These are phyloP conservation scores for Lichtheimia ramosa DNA, from an alignment of 371 early-diverging fungal species.

Conservation along the genomic window DNA sequence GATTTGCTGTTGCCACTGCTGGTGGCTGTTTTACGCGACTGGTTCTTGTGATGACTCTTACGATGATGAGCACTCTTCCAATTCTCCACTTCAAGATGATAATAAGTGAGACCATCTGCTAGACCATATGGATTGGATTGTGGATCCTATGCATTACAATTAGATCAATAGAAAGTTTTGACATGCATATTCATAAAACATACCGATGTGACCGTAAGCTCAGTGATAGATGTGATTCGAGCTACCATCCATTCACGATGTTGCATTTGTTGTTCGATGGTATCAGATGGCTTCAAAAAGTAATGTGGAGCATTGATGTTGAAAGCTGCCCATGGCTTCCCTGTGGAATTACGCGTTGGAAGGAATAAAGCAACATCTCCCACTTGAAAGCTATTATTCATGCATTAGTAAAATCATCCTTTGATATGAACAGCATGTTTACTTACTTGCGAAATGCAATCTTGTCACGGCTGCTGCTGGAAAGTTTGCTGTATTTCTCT, in stretches of 20 bases:
- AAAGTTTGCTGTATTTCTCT: slow-evolving; percentile 55
- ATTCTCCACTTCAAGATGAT: slow-evolving; percentile 57
- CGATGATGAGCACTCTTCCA: slow-evolving; percentile 31
- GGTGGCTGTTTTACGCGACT: not conserved
- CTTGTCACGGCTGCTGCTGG: slow-evolving; percentile 47
- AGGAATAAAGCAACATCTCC: slow-evolving; percentile 75
- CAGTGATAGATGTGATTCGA: slow-evolving; percentile 60
- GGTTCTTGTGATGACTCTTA: slow-evolving; percentile 7
- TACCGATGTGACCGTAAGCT: slow-evolving; percentile 35
- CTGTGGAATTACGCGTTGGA: slow-evolving; percentile 70
- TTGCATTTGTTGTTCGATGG: slow-evolving; percentile 37
- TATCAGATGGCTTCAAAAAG: slow-evolving; percentile 60
- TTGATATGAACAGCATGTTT: not conserved
- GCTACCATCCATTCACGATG: slow-evolving; percentile 74
- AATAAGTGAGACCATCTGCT: slow-evolving; percentile 58
- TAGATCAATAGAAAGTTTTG: not conserved
- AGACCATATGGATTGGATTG: slow-evolving; percentile 67
- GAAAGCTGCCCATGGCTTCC: slow-evolving; percentile 83
- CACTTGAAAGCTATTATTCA: slow-evolving; percentile 57
- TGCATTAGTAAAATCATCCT: not conserved
- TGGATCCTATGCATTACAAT: slow-evolving; percentile 21
- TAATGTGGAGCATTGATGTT: slow-evolving; percentile 77
- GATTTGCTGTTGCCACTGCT: not conserved
- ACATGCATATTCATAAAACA: too few species aligned
- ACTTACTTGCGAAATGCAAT: slow-evolving; percentile 65